These are phyloP conservation scores for Xylaria sp. DNA, from an alignment of 2,329 filamentous ascomycete genomes.

Conservation along the genomic window DNA sequence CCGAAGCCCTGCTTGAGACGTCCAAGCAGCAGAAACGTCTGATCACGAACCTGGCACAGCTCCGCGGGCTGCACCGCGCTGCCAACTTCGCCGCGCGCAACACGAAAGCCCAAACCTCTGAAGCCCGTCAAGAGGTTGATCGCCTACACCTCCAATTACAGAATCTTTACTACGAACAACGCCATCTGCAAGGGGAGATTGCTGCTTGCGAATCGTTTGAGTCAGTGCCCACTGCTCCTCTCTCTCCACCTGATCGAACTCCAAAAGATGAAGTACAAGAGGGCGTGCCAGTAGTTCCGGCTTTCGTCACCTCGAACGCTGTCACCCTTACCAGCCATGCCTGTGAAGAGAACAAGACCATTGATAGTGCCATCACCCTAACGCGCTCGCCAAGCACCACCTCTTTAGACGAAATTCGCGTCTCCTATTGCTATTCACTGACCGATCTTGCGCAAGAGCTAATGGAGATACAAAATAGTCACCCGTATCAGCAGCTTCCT, in stretches of 20 bases:
- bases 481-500: slow-evolving; percentile 86
- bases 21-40: slow-evolving; percentile 81
- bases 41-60: slow-evolving; percentile 76
- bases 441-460: slow-evolving; percentile 31
- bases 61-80: slow-evolving; percentile 82
- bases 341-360: not conserved
- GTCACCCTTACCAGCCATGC: not conserved
- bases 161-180: slow-evolving; percentile 95
- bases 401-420: slow-evolving; percentile 1
- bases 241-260: not conserved
- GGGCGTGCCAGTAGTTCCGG: slow-evolving; percentile 17
- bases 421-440: slow-evolving; percentile 9
- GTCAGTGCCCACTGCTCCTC: slow-evolving; percentile 57
- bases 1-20: slow-evolving; percentile 62
- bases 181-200: slow-evolving; percentile 89
- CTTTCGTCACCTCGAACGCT: not conserved
- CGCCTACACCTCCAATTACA: slow-evolving; percentile 89
- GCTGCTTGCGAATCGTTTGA: slow-evolving; percentile 88
- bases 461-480: slow-evolving; percentile 55
- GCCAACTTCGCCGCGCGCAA: slow-evolving; percentile 81
- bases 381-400: not conserved
- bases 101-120: slow-evolving; percentile 84
- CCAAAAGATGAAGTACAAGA: slow-evolving; percentile 6
- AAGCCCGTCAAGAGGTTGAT: slow-evolving; percentile 90
- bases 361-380: not conserved